Base-by-base conservation (phyloP, 192 early-diverging fungal species). In the Backusella parvicylindrica region DNA sequence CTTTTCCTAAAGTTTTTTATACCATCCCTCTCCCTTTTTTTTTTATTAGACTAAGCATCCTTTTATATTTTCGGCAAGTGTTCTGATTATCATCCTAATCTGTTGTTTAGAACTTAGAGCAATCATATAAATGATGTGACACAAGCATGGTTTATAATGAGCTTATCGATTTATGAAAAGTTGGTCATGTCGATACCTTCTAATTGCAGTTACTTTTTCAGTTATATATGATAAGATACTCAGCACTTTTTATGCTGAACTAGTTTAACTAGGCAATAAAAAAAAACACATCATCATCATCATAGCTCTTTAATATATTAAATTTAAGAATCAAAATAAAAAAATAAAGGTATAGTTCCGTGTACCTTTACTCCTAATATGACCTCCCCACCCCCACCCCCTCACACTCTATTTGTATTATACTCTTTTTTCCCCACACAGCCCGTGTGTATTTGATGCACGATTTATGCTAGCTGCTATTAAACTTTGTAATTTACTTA, bases 401-500 rank as follows among this genome's bases (percentile, higher is more conserved):
- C 11, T 56, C 50, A 21, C 50, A 56, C 21, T 12, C 23, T 56
- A 56, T 56, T 56, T 56, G 50, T 56, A 56, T 26, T 56, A 56
- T 56, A 56, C 50, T 56, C 50, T 56, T 8, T 56, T 21, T 56
- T 56, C 23, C 23, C 23, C 50, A 21, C 50, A 21, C 21, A 21
- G 50, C 21, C 50, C 50, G 50, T 56, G 50, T 56, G 50, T 56
- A 56, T 56, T 47, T 47, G 8, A 56, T 56, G 50, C 50, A 56
- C 50, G 23, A 56, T 56, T 56, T 56, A 56, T 56, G 21, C 23
- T 56, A 56, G 50, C 50, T 56, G 50, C 50, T 56, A 56, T 56
- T 56, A 56, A 56, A 56, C 50, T 53, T 53, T 56, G 50, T 56
- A 56, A 56, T 56, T 56, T 56, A 56, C 50, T 8, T 56, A 56